Evolutionary conservation across 2,329 filamentous ascomycete species (phyloP), one percentile per base, ranked within the genome.

Genomic region (Pseudogymnoascus sp.): DNA sequence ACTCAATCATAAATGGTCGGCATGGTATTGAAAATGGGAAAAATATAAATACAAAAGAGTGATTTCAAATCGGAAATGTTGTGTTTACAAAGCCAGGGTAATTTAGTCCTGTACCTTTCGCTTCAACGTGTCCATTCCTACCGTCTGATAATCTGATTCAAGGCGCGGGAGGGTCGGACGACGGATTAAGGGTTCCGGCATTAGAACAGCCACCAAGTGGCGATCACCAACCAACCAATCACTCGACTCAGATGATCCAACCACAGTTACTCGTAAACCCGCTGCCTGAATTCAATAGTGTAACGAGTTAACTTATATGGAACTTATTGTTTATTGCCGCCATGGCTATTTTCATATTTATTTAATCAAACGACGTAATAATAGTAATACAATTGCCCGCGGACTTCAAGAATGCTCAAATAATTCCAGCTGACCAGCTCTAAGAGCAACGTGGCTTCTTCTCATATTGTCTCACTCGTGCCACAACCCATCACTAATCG

Each of bases 11-110:
- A 38, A 38, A 42, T 11, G n/a, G 14, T n/a, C 59, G 31, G 25
- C 31, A 60, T 42, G 12, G 18, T 40, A 42, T 60, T 40, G 14
- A 40, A 38, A 60, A 28, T 42, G 59, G 59, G 59, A 10, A 33
- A 40, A 40, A 40, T 60, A 60, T 60, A 38, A 38, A 60, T 60
- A 60, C 59, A 60, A 60, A 31, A 60, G 33, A 60, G 37, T 40
- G 47, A 56, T 56, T 56, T 56, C 50, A 56, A 56, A 56, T 56
- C 50, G 50, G 50, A 56, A 56, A 56, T 56, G 50, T 56, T 56
- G 50, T 56, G 50, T 56, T 56, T 33, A 56, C 59, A 60, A 60
- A 60, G n/a, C 18, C 33, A 60, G 59, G 23, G 33, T 38, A 28
- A 28, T 56, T 28, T 56, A 56, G 14, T 28, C 31, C 56, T 37